phyloP scores from a whole-genome alignment of 2,329 filamentous ascomycete species.

The Ceratocystis lukuohia region DNA sequence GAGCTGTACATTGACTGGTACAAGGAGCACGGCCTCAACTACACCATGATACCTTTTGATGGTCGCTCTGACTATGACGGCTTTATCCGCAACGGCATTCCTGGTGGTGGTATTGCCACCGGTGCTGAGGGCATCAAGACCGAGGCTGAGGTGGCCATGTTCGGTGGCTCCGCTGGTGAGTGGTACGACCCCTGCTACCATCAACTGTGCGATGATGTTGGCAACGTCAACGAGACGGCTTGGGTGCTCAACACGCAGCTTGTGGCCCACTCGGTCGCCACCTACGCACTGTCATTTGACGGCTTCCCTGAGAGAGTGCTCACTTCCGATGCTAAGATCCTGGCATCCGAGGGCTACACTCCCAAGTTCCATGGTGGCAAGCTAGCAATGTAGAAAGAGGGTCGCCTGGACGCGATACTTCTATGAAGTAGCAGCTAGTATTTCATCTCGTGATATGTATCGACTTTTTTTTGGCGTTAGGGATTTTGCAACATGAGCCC shows the following conservation, averaged over 20 bases:
- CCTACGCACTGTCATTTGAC: slow-evolving; percentile 51
- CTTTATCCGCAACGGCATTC: slow-evolving; percentile 60
- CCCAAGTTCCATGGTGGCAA: slow-evolving; percentile 39
- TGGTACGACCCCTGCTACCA: slow-evolving; percentile 50
- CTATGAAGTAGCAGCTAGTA: neutral
- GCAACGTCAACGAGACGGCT: slow-evolving; percentile 45
- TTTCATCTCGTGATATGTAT: neutral
- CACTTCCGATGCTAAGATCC: slow-evolving; percentile 23
- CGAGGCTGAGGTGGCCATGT: slow-evolving; percentile 47
- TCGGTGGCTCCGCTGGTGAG: slow-evolving; percentile 55
- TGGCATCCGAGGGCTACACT: slow-evolving; percentile 25
- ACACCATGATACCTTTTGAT: slow-evolving; percentile 61
- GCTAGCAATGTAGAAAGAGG: slow-evolving; percentile 31
- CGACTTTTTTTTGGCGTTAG: neutral
- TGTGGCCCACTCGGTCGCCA: slow-evolving; percentile 61
- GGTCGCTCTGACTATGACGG: slow-evolving; percentile 69
- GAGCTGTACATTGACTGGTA: slow-evolving; percentile 58
- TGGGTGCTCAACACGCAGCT: slow-evolving; percentile 51
- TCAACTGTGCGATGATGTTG: slow-evolving; percentile 45
- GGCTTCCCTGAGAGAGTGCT: slow-evolving; percentile 45
- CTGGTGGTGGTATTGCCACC: slow-evolving; percentile 62
- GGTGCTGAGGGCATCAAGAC: slow-evolving; percentile 69
- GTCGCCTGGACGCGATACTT: no score
- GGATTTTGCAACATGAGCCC: neutral
- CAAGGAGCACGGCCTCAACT: slow-evolving; percentile 45